These are phyloP conservation scores for Phaffomyces thermotolerans DNA, from an alignment of 805 yeast genomes.

Conservation along the genomic window DNA sequence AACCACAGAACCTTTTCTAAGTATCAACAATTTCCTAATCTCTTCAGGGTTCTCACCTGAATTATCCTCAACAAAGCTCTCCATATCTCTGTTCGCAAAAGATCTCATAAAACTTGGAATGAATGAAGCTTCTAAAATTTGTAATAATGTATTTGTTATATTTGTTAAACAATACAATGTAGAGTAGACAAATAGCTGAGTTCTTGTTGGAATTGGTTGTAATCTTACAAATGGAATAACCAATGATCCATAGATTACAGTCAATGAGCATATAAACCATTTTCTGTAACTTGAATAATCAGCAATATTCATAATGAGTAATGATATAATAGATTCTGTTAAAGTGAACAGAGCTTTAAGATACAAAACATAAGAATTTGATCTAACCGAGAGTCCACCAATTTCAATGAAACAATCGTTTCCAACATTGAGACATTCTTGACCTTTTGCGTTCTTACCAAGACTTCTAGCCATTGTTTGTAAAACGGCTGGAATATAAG, in stretches of 20 bases:
- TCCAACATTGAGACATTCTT: slow-evolving; percentile 24
- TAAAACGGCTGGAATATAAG: slow-evolving; percentile 34
- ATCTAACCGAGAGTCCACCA: slow-evolving; percentile 29
- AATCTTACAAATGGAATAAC: slow-evolving; percentile 33
- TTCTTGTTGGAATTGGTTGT: slow-evolving; percentile 13
- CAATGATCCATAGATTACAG: slow-evolving; percentile 26
- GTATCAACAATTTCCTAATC: slow-evolving; percentile 19
- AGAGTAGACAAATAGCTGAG: slow-evolving; percentile 22
- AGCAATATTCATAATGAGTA: slow-evolving; percentile 33
- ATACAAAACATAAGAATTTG: slow-evolving; percentile 32
- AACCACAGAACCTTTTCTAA: slow-evolving; percentile 29
- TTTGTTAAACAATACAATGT: slow-evolving; percentile 28
- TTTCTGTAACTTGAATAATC: slow-evolving; percentile 33
- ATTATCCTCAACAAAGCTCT: slow-evolving; percentile 1
- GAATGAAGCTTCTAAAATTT: slow-evolving; percentile 33
- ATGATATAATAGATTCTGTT: slow-evolving; percentile 31
- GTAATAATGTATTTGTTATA: slow-evolving; percentile 26
- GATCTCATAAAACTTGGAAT: slow-evolving; percentile 36
- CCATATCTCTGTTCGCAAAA: slow-evolving; percentile 10
- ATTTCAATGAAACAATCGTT: slow-evolving; percentile 32
- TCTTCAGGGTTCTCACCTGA: slow-evolving; percentile 17
- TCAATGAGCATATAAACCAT: slow-evolving; percentile 27
- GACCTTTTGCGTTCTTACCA: slow-evolving; percentile 25
- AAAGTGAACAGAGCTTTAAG: slow-evolving; percentile 32
- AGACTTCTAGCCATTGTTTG: slow-evolving; percentile 30